Percentiles rank a stretch among this genome's conserved stretches.
Conservation (phyloP, 2,329 filamentous ascomycete genomes). For the Claviceps spartinae region DNA sequence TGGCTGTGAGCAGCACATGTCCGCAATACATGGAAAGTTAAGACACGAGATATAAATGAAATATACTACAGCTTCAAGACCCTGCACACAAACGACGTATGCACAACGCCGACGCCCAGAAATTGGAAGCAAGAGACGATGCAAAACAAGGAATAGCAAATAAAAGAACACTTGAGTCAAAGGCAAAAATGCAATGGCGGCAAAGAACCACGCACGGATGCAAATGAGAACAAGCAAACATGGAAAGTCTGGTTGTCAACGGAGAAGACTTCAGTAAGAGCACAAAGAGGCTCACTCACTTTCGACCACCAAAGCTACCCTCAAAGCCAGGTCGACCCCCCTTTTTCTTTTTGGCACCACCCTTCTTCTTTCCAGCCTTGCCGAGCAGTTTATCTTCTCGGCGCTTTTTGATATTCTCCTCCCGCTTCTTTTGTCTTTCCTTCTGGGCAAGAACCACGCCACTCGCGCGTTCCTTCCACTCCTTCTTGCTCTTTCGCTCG, state of each 20-base stretch:
- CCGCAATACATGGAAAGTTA: background rate
- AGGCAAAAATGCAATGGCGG: background rate
- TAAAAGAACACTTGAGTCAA: background rate
- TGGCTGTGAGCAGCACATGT: background rate
- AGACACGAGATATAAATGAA: no score
- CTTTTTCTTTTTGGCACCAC: constrained; percentile 30
- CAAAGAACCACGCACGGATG: background rate
- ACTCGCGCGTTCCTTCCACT: constrained; percentile 64
- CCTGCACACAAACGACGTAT: background rate
- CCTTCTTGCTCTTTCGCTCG: constrained; percentile 84
- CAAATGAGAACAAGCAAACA: background rate
- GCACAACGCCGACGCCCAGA: constrained; percentile 5
- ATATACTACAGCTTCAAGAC: no score
- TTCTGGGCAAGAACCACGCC: constrained; percentile 65
- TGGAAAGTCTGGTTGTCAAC: background rate
- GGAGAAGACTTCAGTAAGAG: background rate
- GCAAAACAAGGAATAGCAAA: background rate
- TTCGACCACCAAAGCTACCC: constrained; percentile 46
- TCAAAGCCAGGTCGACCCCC: constrained; percentile 54
- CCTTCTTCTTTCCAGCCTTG: constrained; percentile 46
- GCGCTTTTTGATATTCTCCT: constrained; percentile 62
- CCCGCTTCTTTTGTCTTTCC: constrained; percentile 68
- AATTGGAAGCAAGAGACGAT: background rate
- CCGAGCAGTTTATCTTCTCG: constrained; percentile 56
- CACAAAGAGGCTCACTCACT: constrained; percentile 16